These are phyloP conservation scores for Amyloporia xantha DNA, from an alignment of 768 basidiomycete species.

Conservation along the genomic window DNA sequence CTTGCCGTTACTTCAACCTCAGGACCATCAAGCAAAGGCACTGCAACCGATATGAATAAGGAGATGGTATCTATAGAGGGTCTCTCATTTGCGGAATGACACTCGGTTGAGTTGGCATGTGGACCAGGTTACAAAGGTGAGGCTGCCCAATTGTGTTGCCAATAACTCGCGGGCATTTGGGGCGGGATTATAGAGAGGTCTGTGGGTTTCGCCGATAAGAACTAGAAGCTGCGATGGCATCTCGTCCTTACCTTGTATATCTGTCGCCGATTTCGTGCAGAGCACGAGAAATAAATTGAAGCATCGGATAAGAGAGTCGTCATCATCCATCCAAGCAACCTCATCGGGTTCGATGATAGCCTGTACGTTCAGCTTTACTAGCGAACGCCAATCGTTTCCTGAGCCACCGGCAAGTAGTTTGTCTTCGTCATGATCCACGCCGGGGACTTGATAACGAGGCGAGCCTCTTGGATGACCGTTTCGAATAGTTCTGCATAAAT, in stretches of 20 bases:
- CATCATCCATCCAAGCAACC: slow-evolving; percentile 52
- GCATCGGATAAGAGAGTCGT: slow-evolving; percentile 34
- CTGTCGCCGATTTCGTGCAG: slow-evolving; percentile 37
- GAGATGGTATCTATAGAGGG: slow-evolving; percentile 17
- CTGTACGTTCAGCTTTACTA: slow-evolving; percentile 17
- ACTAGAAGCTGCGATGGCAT: not conserved
- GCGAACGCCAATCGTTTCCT: slow-evolving; percentile 12
- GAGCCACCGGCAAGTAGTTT: too few species aligned
- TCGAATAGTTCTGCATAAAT: slow-evolving; percentile 3
- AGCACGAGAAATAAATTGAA: slow-evolving; percentile 36
- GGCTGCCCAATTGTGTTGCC: slow-evolving; percentile 14
- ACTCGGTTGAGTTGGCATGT: slow-evolving; percentile 7
- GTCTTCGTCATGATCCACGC: too few species aligned
- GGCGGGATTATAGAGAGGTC: slow-evolving; percentile 31
- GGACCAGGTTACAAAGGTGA: slow-evolving; percentile 20
- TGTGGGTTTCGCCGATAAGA: slow-evolving; percentile 15
- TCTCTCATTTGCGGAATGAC: slow-evolving; percentile 6
- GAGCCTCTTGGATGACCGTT: not conserved
- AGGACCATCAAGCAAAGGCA: slow-evolving; percentile 40
- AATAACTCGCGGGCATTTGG: slow-evolving; percentile 27
- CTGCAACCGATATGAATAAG: slow-evolving; percentile 31
- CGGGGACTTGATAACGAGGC: not conserved
- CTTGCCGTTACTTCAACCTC: slow-evolving; percentile 37
- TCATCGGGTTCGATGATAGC: slow-evolving; percentile 39
- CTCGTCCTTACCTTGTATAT: slow-evolving; percentile 8